Percentiles rank a stretch among this genome's conserved stretches.
These are phyloP conservation scores for Raffaelea deltoideospora DNA, from an alignment of 2,329 filamentous ascomycete genomes.

Conservation along the genomic window DNA sequence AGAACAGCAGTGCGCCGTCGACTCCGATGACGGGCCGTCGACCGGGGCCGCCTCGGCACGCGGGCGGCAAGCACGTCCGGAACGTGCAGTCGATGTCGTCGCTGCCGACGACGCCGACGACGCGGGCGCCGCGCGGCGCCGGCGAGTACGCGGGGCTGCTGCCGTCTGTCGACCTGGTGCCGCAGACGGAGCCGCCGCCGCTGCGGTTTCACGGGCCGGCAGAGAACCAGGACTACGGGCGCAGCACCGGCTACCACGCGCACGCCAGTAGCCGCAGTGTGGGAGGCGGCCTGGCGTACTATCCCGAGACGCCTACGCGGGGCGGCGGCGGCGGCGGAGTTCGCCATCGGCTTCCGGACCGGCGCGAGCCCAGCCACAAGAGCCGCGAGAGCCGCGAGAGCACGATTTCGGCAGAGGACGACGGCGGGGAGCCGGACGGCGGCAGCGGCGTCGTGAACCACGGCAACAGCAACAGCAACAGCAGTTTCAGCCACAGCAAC, in stretches of 20 bases:
- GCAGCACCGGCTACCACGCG: conserved; percentile 19
- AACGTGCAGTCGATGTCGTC: conserved; percentile 76
- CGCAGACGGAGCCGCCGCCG: conserved; percentile 40
- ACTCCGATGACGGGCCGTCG: conserved; percentile 42
- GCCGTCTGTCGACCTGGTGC: conserved; percentile 47
- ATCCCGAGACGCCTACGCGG: conserved; percentile 27
- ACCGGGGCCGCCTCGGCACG: conserved; percentile 30
- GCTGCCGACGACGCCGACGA: conserved; percentile 59
- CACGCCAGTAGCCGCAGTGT: too few relatives aligned
- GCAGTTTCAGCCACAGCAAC: conserved; percentile 14
- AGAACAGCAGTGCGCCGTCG: conserved; percentile 58
- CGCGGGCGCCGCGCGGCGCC: conserved; percentile 30
- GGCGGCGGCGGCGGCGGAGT: too few relatives aligned
- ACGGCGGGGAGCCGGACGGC: too few relatives aligned
- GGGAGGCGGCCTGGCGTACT: too few relatives aligned
- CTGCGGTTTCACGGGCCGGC: conserved; percentile 9
- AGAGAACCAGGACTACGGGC: conserved; percentile 2
- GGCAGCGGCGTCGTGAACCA: too few relatives aligned
- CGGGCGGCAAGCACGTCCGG: conserved; percentile 50
- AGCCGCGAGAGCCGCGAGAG: conserved; percentile 64
- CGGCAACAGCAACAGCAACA: too few relatives aligned
- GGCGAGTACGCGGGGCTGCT: conserved; percentile 37
- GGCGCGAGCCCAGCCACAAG: conserved; percentile 17
- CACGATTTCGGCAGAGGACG: conserved; percentile 58
- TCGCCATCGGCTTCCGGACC: conserved; percentile 7